Conservation (phyloP, 305 asterid species). For the Fraxinus paxiana region DNA sequence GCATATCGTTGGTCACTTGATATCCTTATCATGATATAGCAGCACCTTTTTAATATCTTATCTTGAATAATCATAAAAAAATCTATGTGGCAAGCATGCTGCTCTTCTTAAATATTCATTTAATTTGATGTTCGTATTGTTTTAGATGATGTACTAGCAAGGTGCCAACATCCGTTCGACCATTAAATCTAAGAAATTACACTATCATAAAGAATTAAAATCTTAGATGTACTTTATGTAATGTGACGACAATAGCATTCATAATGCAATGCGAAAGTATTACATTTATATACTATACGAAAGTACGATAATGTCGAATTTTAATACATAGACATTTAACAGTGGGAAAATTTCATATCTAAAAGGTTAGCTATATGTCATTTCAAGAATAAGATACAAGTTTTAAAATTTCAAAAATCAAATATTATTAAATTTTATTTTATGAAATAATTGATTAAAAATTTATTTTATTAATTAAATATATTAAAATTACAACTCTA, state of each 20-base stretch:
- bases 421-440: too few species aligned
- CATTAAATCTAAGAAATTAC: neutral
- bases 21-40: neutral
- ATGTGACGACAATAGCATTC: neutral
- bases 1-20: neutral
- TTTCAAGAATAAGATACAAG: too few species aligned
- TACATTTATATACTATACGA: neutral
- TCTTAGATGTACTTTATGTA: neutral
- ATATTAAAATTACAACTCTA: too few species aligned
- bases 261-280: neutral
- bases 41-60: neutral
- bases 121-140: too few species aligned
- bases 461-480: too few species aligned
- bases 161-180: neutral
- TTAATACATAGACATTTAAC: neutral
- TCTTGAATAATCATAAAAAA: neutral
- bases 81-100: too few species aligned
- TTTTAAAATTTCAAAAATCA: too few species aligned
- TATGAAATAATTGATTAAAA: too few species aligned
- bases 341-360: too few species aligned
- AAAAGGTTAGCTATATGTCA: too few species aligned
- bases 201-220: neutral
- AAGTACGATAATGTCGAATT: neutral
- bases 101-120: too few species aligned
- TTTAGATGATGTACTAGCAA: neutral